Evolutionary conservation across 2,329 filamentous ascomycete genomes (phyloP), one percentile per base, ranked within the genome.

Genomic region (Lachnellula arida): DNA sequence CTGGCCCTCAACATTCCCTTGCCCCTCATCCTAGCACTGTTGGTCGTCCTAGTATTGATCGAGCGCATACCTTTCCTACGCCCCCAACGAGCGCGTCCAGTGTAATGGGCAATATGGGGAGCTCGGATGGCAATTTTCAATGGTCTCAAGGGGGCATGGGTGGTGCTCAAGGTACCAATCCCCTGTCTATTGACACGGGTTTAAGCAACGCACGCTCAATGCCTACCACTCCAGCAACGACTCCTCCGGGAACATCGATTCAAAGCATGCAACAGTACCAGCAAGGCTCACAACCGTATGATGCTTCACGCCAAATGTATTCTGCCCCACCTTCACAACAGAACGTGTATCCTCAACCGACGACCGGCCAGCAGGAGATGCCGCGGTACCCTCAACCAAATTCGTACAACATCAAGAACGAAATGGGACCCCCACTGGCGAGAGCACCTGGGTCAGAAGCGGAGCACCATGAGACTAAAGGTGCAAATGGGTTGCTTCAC

Each of bases 71-170:
- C 2, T 97, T 97, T 73, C 92, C 93, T 3, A 97, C 93, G 3
- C 93, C 93, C 37, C 92, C 93, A 1, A 90, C 92, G 0, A 97
- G 90, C 71, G 89, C 91, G n/a, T 94, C 91, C 0, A 90, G 91
- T 72, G 84, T 95, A 46, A 91, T 86, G 74, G 79, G 76, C 11
- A 74, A 81, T 59, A 90, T 96, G 80, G 85, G 85, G 46, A 81
- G 81, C 62, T 85, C 88, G 40, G 88, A 90, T 35, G 80, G 74
- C 63, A 87, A 81, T 42, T 96, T 93, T 71, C 87, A 92, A 69
- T 97, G 92, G 89, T 73, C 75, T 56, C 80, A 81, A 67, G 80
- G 63, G 32, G 57, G 81, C 60, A 86, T 89, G 78, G 79, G 80
- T n/a, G 72, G 71, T 19, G 75, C 80, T 48, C 84, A 86, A 68